Evolutionary conservation across 805 yeast species (phyloP), one percentile per base, ranked within the genome.

Genomic region (Metschnikowia aberdeeniae): DNA sequence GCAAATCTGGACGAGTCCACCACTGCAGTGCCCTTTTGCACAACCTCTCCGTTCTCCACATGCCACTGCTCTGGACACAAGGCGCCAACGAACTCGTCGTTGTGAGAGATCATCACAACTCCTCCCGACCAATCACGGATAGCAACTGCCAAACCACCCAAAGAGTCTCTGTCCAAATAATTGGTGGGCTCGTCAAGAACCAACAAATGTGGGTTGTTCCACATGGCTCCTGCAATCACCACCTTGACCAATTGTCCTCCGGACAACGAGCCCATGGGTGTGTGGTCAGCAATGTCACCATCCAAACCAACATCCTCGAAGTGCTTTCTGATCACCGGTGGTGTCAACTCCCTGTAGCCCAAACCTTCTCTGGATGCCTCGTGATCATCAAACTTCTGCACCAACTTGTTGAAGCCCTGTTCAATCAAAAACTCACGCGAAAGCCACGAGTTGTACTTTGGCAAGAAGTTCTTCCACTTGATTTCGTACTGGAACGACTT

Each of bases 161-260:
- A 77, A 22, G 98, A 90, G 67, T 92, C 99, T 76, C 99, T 85
- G 70, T 92, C 99, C 71, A 92, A 76, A 76, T 93, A 92, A 73
- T 92, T 92, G 61, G 98, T 92, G 65, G 99, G 99, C 79, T 92
- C 99, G 70, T 92, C 99, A 50, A 92, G 77, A 35, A 92, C 99
- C 53, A 92, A 78, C 67, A 92, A 79, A 68, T 92, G 99, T 14
- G 99, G 99, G 64, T 92, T 93, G 72, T 93, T 92, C 99, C 99
- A 92, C 93, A 92, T 92, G 53, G 98, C 97, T 70, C 98, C 99
- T 11, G 98, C 98, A 73, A 92, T 92, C 49, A 92, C 99, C 52
- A 92, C 98, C 70, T 92, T 92, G 50, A 92, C 99, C 64, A 92
- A 78, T 73, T 92, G 99, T 60, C 99, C 99, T 65, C 99, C 99